Evolutionary conservation across 2,329 filamentous ascomycete genomes (phyloP).

Genomic region (Orbilia ellipsospora): DNA sequence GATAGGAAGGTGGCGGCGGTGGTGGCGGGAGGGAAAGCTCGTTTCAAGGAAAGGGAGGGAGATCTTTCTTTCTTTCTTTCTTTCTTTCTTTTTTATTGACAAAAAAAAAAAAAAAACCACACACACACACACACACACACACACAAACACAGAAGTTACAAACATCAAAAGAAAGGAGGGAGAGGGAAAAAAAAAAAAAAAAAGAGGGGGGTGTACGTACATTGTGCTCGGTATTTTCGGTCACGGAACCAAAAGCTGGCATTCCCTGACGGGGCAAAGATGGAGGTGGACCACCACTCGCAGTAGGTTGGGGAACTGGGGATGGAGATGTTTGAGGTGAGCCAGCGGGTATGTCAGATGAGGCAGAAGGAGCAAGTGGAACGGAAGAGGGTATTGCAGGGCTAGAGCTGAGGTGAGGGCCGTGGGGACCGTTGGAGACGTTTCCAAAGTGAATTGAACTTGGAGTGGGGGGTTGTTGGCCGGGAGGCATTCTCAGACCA

Average conservation of each 20-base stretch:
- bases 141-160: background rate
- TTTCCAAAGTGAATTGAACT: constrained; percentile 80
- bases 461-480: constrained; percentile 78
- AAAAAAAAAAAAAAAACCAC: background rate
- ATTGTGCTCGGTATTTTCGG: constrained; percentile 33
- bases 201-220: constrained; percentile 35
- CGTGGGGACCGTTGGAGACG: constrained; percentile 69
- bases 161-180: constrained; percentile 28
- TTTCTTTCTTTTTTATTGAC: background rate
- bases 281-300: constrained; percentile 83
- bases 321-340: constrained; percentile 90
- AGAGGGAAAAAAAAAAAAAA: constrained; percentile 55
- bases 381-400: constrained; percentile 68
- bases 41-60: background rate
- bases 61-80: background rate
- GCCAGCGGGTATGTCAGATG: constrained; percentile 75
- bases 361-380: constrained; percentile 63
- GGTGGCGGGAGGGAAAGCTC: background rate
- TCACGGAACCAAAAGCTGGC: constrained; percentile 57
- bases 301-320: constrained; percentile 88
- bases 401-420: constrained; percentile 67
- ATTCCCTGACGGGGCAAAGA: constrained; percentile 64
- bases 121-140: background rate
- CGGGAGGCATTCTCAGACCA: constrained; percentile 67
- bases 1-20: background rate